These are phyloP conservation scores for Neckera pumila DNA, from an alignment of 225 moss, liverwort and hornwort genomes.

Conservation along the genomic window DNA sequence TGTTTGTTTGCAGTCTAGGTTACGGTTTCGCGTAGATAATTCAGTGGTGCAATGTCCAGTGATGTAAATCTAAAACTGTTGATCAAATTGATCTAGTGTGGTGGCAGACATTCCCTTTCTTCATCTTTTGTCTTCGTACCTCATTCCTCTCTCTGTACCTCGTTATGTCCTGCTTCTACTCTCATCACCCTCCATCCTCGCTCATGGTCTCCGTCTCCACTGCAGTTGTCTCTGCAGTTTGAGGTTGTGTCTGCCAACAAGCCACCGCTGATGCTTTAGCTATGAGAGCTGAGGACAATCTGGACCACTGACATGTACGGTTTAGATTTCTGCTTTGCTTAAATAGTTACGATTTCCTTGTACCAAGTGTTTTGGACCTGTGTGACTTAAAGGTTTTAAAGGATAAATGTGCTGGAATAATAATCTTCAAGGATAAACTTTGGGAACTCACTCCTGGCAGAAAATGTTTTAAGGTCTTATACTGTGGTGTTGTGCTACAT, in stretches of 20 bases:
- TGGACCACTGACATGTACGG: not conserved
- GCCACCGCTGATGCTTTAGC: constrained; percentile 23
- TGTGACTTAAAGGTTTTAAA: not conserved
- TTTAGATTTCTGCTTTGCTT: not conserved
- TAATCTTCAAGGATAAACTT: not conserved
- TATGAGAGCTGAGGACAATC: constrained; percentile 11
- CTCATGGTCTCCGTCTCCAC: not conserved
- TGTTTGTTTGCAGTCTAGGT: not conserved
- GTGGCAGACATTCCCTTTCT: constrained; percentile 18
- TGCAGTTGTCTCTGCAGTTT: not conserved
- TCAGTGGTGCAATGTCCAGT: constrained; percentile 10
- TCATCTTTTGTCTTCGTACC: not conserved
- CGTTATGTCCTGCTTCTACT: not conserved
- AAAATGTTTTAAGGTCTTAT: not conserved
- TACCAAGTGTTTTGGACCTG: not conserved
- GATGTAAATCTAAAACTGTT: constrained; percentile 3
- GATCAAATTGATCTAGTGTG: constrained; percentile 26
- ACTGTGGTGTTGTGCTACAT: not conserved
- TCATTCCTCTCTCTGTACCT: not conserved
- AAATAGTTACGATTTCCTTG: not conserved
- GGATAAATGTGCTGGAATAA: not conserved
- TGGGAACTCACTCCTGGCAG: not conserved
- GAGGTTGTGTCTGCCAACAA: constrained; percentile 3
- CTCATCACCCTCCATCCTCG: not conserved
- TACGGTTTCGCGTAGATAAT: not conserved